Evolutionary conservation across 805 yeast genomes (phyloP).

Genomic region (Kodamaea jinghongensis): DNA sequence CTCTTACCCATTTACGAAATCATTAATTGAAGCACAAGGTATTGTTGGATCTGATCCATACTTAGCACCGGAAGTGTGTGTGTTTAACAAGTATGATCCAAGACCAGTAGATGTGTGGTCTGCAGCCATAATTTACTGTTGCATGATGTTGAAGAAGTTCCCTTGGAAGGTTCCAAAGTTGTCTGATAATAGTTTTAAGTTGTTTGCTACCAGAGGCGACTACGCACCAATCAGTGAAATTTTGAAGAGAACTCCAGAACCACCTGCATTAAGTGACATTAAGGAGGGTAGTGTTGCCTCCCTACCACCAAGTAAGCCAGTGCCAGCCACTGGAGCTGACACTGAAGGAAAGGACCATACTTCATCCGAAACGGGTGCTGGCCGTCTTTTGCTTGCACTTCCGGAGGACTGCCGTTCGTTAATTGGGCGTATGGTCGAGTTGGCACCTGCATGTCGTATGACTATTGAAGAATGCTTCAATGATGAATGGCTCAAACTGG

Average conservation of each 20-base stretch:
- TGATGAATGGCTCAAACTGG: conserved; percentile 64
- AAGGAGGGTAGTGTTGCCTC: conserved; percentile 14
- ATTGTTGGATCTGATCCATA: conserved; percentile 89
- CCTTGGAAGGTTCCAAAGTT: conserved; percentile 93
- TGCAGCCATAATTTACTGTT: conserved; percentile 83
- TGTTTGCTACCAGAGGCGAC: conserved; percentile 75
- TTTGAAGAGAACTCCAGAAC: conserved; percentile 51
- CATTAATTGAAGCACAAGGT: conserved; percentile 73
- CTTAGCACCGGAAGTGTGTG: conserved; percentile 88
- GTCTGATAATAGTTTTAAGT: conserved; percentile 76
- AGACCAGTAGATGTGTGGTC: conserved; percentile 96
- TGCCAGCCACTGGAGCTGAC: conserved; percentile 16
- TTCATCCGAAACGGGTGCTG: conserved; percentile 67
- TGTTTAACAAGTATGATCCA: conserved; percentile 80
- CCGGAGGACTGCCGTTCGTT: conserved; percentile 68
- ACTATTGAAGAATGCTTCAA: conserved; percentile 75
- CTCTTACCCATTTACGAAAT: conserved; percentile 77
- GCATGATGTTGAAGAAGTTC: conserved; percentile 87
- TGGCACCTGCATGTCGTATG: conserved; percentile 84
- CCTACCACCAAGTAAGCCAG: conserved; percentile 6
- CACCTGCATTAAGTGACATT: conserved; percentile 12
- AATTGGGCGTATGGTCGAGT: conserved; percentile 72
- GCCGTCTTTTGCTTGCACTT: conserved; percentile 64
- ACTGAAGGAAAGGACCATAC: conserved; percentile 50
- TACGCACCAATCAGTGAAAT: conserved; percentile 58